A percentile compares a stretch with the other conserved stretches of the same genome.
These are phyloP conservation scores for Aspergillus fijiensis DNA, from an alignment of 2,329 filamentous ascomycete genomes.

Conservation along the genomic window DNA sequence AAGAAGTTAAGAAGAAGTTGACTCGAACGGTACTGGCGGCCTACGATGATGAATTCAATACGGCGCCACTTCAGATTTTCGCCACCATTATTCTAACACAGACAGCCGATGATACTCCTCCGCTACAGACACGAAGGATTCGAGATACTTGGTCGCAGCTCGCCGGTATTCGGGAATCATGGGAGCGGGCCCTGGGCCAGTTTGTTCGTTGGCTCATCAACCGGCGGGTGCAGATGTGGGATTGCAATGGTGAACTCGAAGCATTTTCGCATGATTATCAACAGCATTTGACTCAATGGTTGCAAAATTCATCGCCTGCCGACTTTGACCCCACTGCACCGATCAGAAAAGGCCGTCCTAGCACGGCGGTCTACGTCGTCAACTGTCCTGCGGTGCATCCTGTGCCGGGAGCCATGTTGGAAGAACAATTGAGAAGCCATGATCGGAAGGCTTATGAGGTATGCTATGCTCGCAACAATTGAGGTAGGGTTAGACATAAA, in stretches of 20 bases:
- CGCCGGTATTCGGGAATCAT: constrained; percentile 15
- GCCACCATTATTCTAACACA: constrained; percentile 22
- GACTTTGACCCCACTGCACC: constrained; percentile 5
- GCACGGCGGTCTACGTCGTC: constrained; percentile 30
- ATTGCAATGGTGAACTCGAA: constrained; percentile 27
- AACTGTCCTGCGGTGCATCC: constrained; percentile 37
- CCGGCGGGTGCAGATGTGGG: constrained; percentile 28
- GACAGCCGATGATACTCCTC: constrained; percentile 17
- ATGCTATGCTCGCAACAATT: constrained; percentile 2
- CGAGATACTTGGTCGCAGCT: constrained; percentile 22
- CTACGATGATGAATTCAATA: constrained; percentile 22
- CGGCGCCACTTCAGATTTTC: constrained; percentile 21
- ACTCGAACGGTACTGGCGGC: constrained; percentile 23
- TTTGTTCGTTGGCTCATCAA: constrained; percentile 29
- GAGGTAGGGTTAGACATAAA: not conserved
- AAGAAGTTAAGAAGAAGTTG: constrained; percentile 22
- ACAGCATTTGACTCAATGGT: constrained; percentile 32
- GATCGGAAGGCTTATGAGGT: constrained; percentile 36
- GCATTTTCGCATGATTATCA: constrained; percentile 27
- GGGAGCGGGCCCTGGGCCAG: constrained; percentile 18
- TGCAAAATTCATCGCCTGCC: constrained; percentile 22
- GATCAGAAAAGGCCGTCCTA: constrained; percentile 4
- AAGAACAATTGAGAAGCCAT: constrained; percentile 30
- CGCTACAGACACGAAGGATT: constrained; percentile 21
- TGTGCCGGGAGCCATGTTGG: constrained; percentile 30